Evolutionary conservation across 371 early-diverging fungal genomes (phyloP).

Genomic region (Choanephora cucurbitarum): DNA sequence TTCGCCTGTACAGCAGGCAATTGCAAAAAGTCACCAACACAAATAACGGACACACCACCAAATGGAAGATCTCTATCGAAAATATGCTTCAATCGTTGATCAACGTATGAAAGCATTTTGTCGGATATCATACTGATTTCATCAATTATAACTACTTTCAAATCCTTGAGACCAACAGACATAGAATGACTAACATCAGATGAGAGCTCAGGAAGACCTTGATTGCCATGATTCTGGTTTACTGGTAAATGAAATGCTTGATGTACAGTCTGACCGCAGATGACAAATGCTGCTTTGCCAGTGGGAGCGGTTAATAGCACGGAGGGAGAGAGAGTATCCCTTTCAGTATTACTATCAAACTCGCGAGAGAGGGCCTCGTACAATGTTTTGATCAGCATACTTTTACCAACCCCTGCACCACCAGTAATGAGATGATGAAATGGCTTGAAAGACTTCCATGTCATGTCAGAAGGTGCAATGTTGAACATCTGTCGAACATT

Average conservation of each 20-base stretch:
- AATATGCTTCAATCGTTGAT: not conserved
- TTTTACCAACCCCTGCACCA: conserved; percentile 10
- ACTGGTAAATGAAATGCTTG: conserved; percentile 3
- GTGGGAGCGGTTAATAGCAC: conserved; percentile 10
- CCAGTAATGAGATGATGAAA: conserved; percentile 5
- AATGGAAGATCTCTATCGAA: not conserved
- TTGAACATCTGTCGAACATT: not conserved
- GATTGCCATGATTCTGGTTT: not conserved
- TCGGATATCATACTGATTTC: conserved; percentile 4
- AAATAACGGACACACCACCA: conserved; percentile 4
- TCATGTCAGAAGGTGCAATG: no score
- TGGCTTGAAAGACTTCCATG: not conserved
- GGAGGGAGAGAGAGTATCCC: conserved; percentile 7
- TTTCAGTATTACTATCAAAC: conserved; percentile 1
- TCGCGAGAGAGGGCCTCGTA: conserved; percentile 4
- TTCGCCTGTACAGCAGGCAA: conserved; percentile 7
- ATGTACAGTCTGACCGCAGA: not conserved
- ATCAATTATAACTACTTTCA: conserved; percentile 2
- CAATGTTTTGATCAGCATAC: conserved; percentile 6
- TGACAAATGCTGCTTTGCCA: conserved; percentile 12
- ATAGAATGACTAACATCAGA: not conserved
- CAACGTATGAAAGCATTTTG: not conserved
- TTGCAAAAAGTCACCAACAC: conserved; percentile 12
- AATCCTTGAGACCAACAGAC: not conserved
- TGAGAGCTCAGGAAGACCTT: not conserved